Conservation (phyloP, 768 basidiomycete species). For the Suillus clintonianus region DNA sequence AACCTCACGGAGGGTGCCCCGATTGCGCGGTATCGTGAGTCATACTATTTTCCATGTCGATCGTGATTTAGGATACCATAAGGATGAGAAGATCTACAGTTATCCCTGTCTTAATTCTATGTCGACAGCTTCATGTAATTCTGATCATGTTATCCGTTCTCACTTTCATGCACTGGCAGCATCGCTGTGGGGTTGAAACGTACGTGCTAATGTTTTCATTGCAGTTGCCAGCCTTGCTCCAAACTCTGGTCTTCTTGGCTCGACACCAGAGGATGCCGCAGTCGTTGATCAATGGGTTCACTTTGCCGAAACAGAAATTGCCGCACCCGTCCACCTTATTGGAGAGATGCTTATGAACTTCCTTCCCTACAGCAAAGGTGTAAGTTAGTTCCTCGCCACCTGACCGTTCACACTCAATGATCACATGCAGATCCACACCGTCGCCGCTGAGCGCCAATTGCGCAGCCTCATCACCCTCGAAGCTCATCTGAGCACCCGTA, state of each 20-base stretch:
- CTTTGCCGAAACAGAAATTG: constrained; percentile 70
- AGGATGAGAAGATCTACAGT: constrained; percentile 50
- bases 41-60: background rate
- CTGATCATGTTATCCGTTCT: constrained; percentile 11
- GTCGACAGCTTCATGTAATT: constrained; percentile 44
- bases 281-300: constrained; percentile 85
- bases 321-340: constrained; percentile 37
- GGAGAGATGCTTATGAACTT: constrained; percentile 44
- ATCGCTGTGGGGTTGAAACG: background rate
- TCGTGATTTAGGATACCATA: constrained; percentile 12
- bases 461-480: constrained; percentile 71
- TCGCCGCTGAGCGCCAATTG: constrained; percentile 51
- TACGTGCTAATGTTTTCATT: constrained; percentile 16
- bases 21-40: constrained; percentile 85
- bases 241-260: constrained; percentile 78
- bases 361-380: constrained; percentile 83
- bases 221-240: constrained; percentile 77
- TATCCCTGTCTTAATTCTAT: constrained; percentile 73
- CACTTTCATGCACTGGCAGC: background rate
- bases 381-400: constrained; percentile 36
- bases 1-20: constrained; percentile 74
- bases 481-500: constrained; percentile 70
- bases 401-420: background rate
- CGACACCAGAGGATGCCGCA: constrained; percentile 64
- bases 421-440: constrained; percentile 54